These are phyloP conservation scores for Hansfordia pulvinata DNA, from an alignment of 2,329 filamentous ascomycete species.

Conservation along the genomic window DNA sequence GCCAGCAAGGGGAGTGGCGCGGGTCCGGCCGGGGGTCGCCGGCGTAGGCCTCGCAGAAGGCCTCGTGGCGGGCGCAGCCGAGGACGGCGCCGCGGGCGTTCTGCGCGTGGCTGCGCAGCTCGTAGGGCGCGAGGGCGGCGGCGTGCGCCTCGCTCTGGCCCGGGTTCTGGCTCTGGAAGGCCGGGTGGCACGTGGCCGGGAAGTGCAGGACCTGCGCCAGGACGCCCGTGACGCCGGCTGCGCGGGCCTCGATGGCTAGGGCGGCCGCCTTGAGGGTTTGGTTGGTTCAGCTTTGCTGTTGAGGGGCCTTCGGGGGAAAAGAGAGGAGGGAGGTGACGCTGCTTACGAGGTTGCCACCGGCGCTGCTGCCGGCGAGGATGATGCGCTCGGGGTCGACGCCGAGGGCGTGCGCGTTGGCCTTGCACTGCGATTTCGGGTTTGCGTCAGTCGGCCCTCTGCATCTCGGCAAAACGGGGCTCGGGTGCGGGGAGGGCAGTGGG, in stretches of 20 bases:
- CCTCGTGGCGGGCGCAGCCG: constrained; percentile 15
- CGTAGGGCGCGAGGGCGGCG: no score
- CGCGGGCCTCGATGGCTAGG: constrained; percentile 16
- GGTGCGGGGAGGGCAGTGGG: no score
- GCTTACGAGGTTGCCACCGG: constrained; percentile 30
- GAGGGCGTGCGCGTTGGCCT: constrained; percentile 26
- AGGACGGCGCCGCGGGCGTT: constrained; percentile 17
- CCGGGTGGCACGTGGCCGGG: constrained; percentile 21
- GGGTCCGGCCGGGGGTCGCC: constrained; percentile 12
- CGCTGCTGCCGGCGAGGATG: constrained; percentile 33
- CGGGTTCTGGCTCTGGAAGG: constrained; percentile 13
- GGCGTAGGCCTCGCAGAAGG: constrained; percentile 20
- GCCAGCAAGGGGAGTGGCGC: constrained; percentile 19
- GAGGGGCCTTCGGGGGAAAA: no score
- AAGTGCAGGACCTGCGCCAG: constrained; percentile 19
- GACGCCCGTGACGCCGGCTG: constrained; percentile 17
- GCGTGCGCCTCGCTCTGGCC: no score
- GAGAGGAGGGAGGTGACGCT: neutral
- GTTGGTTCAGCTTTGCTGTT: constrained; percentile 1
- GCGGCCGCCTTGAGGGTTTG: constrained; percentile 10
- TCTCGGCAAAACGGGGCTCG: no score
- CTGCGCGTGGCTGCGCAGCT: constrained; percentile 20
- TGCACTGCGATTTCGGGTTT: constrained; percentile 20
- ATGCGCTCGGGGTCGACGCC: constrained; percentile 21
- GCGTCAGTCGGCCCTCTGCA: no score